Conservation (phyloP, 371 early-diverging fungal genomes). For the Catenaria anguillulae region DNA sequence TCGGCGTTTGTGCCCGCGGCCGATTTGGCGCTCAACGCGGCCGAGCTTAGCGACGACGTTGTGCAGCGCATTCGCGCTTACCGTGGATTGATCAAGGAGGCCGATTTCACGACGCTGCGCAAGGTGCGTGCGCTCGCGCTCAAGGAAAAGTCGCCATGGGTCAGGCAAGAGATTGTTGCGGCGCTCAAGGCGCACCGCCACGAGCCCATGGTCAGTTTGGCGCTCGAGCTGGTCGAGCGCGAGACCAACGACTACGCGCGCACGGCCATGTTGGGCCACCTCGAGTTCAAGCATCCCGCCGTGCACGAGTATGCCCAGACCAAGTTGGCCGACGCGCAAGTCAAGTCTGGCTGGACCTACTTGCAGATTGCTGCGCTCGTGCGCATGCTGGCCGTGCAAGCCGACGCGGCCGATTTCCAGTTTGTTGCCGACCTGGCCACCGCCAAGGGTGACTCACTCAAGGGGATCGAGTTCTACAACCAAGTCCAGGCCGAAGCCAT, state of each 20-base stretch:
- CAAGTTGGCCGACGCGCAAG: neutral
- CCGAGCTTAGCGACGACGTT: constrained; percentile 19
- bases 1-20: constrained; percentile 32
- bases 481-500: neutral
- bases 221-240: constrained; percentile 22
- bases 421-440: neutral
- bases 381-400: neutral
- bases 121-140: constrained; percentile 19
- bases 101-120: constrained; percentile 22
- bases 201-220: constrained; percentile 21
- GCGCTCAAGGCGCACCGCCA: neutral
- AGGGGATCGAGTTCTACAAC: neutral
- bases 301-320: neutral
- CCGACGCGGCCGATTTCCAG: neutral
- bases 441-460: neutral
- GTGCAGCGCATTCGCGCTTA: constrained; percentile 28
- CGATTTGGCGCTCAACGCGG: constrained; percentile 26
- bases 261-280: constrained; percentile 13
- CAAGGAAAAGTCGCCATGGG: constrained; percentile 29
- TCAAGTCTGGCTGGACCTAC: neutral
- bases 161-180: constrained; percentile 20
- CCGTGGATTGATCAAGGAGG: constrained; percentile 24
- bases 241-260: constrained; percentile 18
- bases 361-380: neutral
- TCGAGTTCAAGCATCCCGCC: constrained; percentile 18